These are phyloP conservation scores for Tricholoma furcatifolium DNA, from an alignment of 768 basidiomycete species.

Conservation along the genomic window DNA sequence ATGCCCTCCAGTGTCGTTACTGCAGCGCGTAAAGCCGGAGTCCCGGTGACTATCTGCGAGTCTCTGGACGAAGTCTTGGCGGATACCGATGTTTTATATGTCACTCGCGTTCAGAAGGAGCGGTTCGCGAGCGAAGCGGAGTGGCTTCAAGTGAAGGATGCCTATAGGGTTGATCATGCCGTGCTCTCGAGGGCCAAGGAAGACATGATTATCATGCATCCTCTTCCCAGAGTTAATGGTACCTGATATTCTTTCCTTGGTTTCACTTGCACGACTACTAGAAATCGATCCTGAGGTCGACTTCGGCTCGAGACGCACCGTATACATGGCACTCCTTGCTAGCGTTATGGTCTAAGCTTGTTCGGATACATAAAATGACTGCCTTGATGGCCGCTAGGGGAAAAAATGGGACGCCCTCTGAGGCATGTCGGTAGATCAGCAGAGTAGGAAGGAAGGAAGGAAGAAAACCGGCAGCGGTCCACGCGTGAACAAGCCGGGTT, in stretches of 20 bases:
- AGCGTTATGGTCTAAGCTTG: conserved; percentile 78
- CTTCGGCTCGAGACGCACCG: conserved; percentile 90
- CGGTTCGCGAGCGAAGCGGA: conserved; percentile 79
- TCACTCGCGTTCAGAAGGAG: conserved; percentile 95
- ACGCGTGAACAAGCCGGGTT: no score
- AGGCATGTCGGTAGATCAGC: no score
- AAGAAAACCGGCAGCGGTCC: no score
- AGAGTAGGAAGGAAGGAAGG: no score
- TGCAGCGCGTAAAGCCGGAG: conserved; percentile 80
- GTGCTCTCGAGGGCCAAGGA: conserved; percentile 91
- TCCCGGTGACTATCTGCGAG: conserved; percentile 77
- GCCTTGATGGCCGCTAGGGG: no score
- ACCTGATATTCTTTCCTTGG: conserved; percentile 19
- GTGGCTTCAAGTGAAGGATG: conserved; percentile 90
- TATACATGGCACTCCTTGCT: conserved; percentile 98
- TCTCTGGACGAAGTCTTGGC: conserved; percentile 89
- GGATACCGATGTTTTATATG: conserved; percentile 95
- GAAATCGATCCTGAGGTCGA: conserved; percentile 99
- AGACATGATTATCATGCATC: conserved; percentile 99
- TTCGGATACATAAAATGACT: no score
- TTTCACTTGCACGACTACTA: conserved; percentile 27
- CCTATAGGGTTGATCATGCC: conserved; percentile 92
- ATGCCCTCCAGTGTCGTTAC: conserved; percentile 89
- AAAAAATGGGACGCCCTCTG: no score
- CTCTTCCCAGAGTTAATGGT: conserved; percentile 92